Evolutionary conservation across 169 alveolate species (phyloP), one percentile per base, ranked within the genome.

Genomic region (Plasmodium cynomolgi): DNA sequence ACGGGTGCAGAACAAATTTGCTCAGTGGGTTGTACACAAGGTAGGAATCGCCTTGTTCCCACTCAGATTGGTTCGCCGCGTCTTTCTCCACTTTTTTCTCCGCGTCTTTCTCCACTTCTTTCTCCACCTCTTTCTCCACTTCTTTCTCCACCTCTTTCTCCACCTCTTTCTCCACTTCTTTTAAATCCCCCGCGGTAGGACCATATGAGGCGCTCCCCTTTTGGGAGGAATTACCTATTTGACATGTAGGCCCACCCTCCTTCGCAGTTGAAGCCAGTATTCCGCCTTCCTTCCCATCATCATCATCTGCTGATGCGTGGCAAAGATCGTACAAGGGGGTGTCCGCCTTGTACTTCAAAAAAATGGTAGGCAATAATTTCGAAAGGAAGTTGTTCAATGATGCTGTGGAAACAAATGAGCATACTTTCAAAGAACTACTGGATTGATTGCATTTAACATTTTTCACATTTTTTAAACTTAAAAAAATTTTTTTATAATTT

Each of bases 371-470:
- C 33, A 90, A 80, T 34, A 90, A 81, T 50, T 58, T 79, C 3
- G 94, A 90, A 90, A 90, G 94, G 54, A 90, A 80, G 75, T 80
- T 90, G 77, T 62, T 90, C 82, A 90, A 80, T 34, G 94, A 90
- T 17, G 94, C 82, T 15, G 94, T 26, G 58, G 94, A 81, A 41
- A 81, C 50, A 81, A 90, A 90, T n/a, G 94, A 91, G 74, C 94
- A 90, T 71, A 90, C 79, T 15, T 80, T 90, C 74, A 90, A 79
- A 15, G 85, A 81, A 41, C 62, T 72, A 71, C 56, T 80, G 15
- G 94, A 90, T 62, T 80, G 91, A 62, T 90, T 90, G 31, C 94
- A 90, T 54, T 90, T 90, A 39, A 90, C 44, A 81, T 90, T 90
- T 80, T 90, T 90, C 82, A 90, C 83, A 80, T 90, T 90, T 44